Base-by-base conservation (phyloP, 2,329 filamentous ascomycete genomes). In the Fusarium austroafricanum region DNA sequence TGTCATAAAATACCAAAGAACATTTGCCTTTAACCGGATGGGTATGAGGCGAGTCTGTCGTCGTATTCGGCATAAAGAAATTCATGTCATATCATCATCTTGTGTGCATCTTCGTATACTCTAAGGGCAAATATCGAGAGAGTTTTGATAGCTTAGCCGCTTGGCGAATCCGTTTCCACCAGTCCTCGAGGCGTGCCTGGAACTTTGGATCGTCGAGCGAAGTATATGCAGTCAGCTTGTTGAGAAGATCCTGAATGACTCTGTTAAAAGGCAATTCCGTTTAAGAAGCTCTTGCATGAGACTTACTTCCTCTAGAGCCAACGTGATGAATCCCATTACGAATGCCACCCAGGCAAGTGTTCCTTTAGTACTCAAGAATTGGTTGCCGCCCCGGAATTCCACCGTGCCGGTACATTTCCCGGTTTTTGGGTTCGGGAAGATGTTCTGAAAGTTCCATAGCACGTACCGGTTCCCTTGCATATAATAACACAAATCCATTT, bases 361-460 rank as follows among this genome's bases (percentile, higher is more conserved):
- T 15, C 78, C 78, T 44, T 73, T 76, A 5, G 78, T 79, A 47
- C 69, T 75, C 55, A 80, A 70, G 56, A 80, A 80, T 67, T 80
- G 78, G 55, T 78, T 79, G 2, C 79, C 79, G 14, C 79, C 79
- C 3, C 79, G 75, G 46, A 80, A 80, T 71, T 80, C 79, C 20
- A 80, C 75, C 1, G 79, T 80, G 0, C 78, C 79, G 10, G 76
- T 79, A 43, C 77, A 79, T 42, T 75, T 65, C 8, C 77, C 77
- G 38, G 76, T 79, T 73, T 77, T 79, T 42, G 77, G 76, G 52
- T 76, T 75, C 2, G 78, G 75, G 50, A 78, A 78, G 59, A 78
- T 78, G 61, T 80, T 80, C 55, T 79, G 75, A 46, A 81, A 80
- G 52, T 80, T 80, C 79, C 79, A 80, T 37, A 80, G 64, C 12